Conservation (phyloP, 495 filamentous ascomycete species). For the Penicillium dipodomyicola region DNA sequence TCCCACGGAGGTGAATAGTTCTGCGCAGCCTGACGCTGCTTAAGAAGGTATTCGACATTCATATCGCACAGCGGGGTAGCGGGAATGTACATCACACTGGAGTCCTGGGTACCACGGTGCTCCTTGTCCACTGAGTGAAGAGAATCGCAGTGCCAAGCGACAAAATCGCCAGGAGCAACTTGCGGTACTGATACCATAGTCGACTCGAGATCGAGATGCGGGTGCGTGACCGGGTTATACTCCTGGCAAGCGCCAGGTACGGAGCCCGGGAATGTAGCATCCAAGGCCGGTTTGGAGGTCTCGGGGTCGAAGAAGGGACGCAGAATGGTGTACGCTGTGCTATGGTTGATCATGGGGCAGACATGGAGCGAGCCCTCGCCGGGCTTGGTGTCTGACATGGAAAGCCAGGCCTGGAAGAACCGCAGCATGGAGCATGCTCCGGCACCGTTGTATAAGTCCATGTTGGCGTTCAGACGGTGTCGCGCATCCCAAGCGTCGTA, state of each 20-base stretch:
- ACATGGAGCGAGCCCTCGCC: conserved; percentile 79
- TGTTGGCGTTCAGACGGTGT: conserved; percentile 63
- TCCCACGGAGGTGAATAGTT: conserved; percentile 51
- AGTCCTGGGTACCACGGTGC: conserved; percentile 68
- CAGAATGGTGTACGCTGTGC: conserved; percentile 78
- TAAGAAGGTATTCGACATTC: conserved; percentile 66
- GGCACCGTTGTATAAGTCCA: conserved; percentile 77
- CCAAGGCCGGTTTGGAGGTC: conserved; percentile 47
- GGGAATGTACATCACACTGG: conserved; percentile 84
- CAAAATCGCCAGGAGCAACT: conserved; percentile 80
- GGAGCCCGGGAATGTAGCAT: conserved; percentile 64
- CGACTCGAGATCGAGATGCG: conserved; percentile 65
- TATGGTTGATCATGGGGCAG: conserved; percentile 71
- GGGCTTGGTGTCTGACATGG: conserved; percentile 68
- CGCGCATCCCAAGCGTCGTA: conserved; percentile 80
- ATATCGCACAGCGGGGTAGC: conserved; percentile 74
- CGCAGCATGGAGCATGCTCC: conserved; percentile 82
- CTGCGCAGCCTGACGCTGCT: conserved; percentile 60
- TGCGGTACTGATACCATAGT: conserved; percentile 79
- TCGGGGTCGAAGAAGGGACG: conserved; percentile 71
- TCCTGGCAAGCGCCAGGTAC: conserved; percentile 76
- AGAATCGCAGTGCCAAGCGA: conserved; percentile 87
- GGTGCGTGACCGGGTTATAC: conserved; percentile 66
- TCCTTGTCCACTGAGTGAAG: conserved; percentile 79
- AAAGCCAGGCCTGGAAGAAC: conserved; percentile 86